Percentiles rank a stretch among this genome's conserved stretches.
Conservation (phyloP, 495 filamentous ascomycete species). For the Penicillium tannophilum region DNA sequence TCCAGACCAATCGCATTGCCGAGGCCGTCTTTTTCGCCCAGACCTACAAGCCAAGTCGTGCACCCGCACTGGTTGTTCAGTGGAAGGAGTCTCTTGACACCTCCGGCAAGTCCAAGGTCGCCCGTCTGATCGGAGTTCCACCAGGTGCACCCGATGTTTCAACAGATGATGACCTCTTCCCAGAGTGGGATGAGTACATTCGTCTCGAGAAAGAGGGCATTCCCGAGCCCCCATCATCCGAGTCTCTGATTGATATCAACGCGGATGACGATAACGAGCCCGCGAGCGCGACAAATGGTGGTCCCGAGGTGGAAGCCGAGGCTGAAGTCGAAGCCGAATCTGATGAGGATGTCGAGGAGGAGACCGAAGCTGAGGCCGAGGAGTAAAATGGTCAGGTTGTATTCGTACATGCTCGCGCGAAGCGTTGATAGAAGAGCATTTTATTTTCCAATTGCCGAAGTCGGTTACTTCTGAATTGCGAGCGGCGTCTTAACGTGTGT, state of each 20-base stretch:
- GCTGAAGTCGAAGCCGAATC: slow-evolving; percentile 20
- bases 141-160: slow-evolving; percentile 54
- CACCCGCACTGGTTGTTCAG: slow-evolving; percentile 62
- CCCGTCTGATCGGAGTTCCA: slow-evolving; percentile 81
- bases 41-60: slow-evolving; percentile 87
- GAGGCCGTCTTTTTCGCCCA: slow-evolving; percentile 91
- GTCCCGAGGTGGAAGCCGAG: slow-evolving; percentile 34
- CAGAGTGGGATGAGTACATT: slow-evolving; percentile 92
- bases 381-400: slow-evolving; percentile 29
- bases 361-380: slow-evolving; percentile 23
- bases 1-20: slow-evolving; percentile 72
- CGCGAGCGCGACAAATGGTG: slow-evolving; percentile 37
- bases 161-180: slow-evolving; percentile 90
- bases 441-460: slow-evolving; percentile 24
- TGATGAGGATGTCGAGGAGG: slow-evolving; percentile 19
- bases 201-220: slow-evolving; percentile 70
- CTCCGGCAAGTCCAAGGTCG: slow-evolving; percentile 77
- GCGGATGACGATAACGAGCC: slow-evolving; percentile 36
- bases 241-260: slow-evolving; percentile 53
- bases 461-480: slow-evolving; percentile 31
- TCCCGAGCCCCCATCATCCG: slow-evolving; percentile 43
- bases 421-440: slow-evolving; percentile 32
- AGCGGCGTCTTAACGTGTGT: slow-evolving; percentile 40
- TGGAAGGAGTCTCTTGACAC: slow-evolving; percentile 86
- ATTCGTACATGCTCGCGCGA: slow-evolving; percentile 22